Conservation (phyloP, 2,329 filamentous ascomycete species). For the Alternaria solani region DNA sequence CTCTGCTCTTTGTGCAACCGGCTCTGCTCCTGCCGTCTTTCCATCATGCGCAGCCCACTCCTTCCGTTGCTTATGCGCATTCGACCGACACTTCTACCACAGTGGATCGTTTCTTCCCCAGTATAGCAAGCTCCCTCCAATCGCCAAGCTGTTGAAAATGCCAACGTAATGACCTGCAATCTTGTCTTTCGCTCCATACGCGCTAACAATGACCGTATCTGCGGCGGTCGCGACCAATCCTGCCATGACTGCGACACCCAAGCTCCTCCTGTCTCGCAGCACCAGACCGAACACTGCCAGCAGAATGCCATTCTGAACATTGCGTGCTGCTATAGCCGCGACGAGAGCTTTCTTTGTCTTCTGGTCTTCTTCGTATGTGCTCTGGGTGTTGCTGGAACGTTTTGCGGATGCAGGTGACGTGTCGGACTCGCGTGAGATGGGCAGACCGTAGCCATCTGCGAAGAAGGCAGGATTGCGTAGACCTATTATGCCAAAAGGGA, state of each 20-base stretch:
- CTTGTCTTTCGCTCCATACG: constrained; percentile 33
- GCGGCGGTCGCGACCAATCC: constrained; percentile 32
- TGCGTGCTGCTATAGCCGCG: constrained; percentile 35
- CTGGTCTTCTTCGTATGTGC: constrained; percentile 18
- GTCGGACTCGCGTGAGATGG: constrained; percentile 11
- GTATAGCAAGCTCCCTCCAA: constrained; percentile 34
- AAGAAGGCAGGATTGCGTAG: constrained; percentile 26
- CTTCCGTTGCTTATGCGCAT: background rate
- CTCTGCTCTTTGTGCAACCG: too few relatives aligned
- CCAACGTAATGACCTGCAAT: constrained; percentile 33
- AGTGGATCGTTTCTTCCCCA: constrained; percentile 31
- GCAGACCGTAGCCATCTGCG: constrained; percentile 29
- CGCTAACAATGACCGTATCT: constrained; percentile 32
- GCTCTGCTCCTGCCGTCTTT: background rate
- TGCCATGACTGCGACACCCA: constrained; percentile 32
- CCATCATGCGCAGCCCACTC: background rate
- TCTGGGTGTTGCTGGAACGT: constrained; percentile 5
- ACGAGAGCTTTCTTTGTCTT: constrained; percentile 34
- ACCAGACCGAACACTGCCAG: constrained; percentile 31
- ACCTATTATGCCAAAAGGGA: constrained; percentile 33
- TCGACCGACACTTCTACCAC: constrained; percentile 14
- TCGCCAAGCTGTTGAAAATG: constrained; percentile 32
- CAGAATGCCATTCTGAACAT: constrained; percentile 32
- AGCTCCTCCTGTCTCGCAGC: constrained; percentile 29
- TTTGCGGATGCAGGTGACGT: constrained; percentile 9